Evolutionary conservation across 306 rosid species (phyloP), one percentile per base, ranked within the genome.

Genomic region (Citrullus mucosospermus): DNA sequence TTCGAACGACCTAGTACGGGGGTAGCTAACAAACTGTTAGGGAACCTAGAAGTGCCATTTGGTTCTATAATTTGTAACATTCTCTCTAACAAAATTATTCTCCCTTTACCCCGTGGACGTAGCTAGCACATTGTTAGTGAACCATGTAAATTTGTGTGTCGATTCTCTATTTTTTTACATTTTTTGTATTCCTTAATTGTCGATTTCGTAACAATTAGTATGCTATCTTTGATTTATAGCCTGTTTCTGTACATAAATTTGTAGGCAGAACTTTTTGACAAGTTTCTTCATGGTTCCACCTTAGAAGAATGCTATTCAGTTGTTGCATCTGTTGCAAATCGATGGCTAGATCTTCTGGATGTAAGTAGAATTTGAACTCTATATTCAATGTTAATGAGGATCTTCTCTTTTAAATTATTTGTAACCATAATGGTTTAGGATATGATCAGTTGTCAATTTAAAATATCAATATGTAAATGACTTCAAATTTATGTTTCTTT

Each of bases 331-430:
- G 97, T 91, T 51, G 96, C 98, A 85, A 89, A 95, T 53, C 84
- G 87, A 78, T 95, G 98, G 98, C 97, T 95, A 53, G 98, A 92
- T 87, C 97, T 92, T 84, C 96, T 95, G 84, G 98, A 95, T 89
- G 98, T 95, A 92, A 34, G 97, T 71, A 59, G 83, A 76, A 44
- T 48, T 66, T 69, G 22, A 74, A 78, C 81, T 71, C 59, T 25
- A 14, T 46, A 71, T 71, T 68, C 57, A 13, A 70, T 46, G 58
- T 46, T 43, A 68, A 10, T 69, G 75, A 46, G 15, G 75, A 22
- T 69, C 56, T 69, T 44, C 18, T 30, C 16, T 13, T 69, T 44
- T 69, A 69, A 44, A 20, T 65, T 67, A 67, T 39, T 67, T 67
- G 46, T 32, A 39, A 67, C 22, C 51, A 39, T 8, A 36, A 69